phyloP scores from a whole-genome alignment of 2,329 filamentous ascomycete species.

The Colletotrichum neosansevieriae region DNA sequence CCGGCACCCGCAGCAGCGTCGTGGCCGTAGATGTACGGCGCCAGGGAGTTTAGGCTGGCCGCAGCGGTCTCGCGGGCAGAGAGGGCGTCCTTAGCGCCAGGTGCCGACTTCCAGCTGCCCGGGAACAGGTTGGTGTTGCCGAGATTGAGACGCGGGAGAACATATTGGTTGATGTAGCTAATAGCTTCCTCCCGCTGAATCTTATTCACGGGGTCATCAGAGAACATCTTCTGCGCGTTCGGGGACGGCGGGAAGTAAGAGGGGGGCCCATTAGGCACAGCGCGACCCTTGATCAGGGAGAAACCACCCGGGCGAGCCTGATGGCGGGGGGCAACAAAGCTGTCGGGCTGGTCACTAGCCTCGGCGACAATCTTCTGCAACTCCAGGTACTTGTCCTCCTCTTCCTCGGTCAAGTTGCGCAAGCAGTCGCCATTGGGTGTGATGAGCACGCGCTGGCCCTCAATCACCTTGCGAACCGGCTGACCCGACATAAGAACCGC shows the following conservation, averaged over 20 bases:
- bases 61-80: constrained; percentile 59
- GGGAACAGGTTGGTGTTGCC: constrained; percentile 59
- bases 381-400: constrained; percentile 77
- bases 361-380: constrained; percentile 71
- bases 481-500: constrained; percentile 66
- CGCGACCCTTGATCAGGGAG: constrained; percentile 72
- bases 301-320: constrained; percentile 67
- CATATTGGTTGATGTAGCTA: constrained; percentile 77
- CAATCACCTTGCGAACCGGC: constrained; percentile 71
- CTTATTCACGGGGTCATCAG: constrained; percentile 71
- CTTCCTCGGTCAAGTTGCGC: constrained; percentile 75
- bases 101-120: constrained; percentile 48
- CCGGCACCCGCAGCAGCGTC: constrained; percentile 59
- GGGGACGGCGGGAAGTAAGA: constrained; percentile 68
- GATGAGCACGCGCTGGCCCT: constrained; percentile 76
- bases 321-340: constrained; percentile 68
- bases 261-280: constrained; percentile 73
- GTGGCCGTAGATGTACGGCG: constrained; percentile 67
- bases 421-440: constrained; percentile 83
- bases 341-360: constrained; percentile 63
- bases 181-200: constrained; percentile 76
- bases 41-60: constrained; percentile 65
- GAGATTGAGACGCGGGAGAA: constrained; percentile 70
- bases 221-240: constrained; percentile 53
- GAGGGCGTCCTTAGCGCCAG: constrained; percentile 50